Evolutionary conservation across 2,329 filamentous ascomycete species (phyloP).

Genomic region (Fusarium bactridioides): DNA sequence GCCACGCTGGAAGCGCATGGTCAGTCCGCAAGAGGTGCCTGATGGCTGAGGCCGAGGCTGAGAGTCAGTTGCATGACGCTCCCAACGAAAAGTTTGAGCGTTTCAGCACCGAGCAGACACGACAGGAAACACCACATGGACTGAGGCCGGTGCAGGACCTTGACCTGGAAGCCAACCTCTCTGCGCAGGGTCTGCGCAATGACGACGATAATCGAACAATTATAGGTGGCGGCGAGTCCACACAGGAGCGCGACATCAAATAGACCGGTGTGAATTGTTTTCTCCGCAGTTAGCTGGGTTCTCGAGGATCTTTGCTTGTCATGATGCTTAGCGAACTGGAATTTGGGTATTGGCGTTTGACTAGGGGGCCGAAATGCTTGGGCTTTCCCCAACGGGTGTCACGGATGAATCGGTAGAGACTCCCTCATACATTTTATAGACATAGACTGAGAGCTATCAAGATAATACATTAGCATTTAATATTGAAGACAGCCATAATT

Average conservation of each 20-base stretch:
- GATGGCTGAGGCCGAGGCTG: constrained; percentile 1
- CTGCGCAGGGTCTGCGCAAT: not conserved
- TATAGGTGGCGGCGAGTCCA: not conserved
- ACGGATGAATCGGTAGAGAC: not conserved
- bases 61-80: not conserved
- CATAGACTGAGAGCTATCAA: not conserved
- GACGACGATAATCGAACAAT: not conserved
- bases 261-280: no score
- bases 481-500: not conserved
- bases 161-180: not conserved
- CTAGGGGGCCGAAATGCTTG: not conserved
- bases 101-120: not conserved
- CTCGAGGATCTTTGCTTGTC: not conserved
- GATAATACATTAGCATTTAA: not conserved
- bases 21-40: constrained; percentile 23
- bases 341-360: not conserved
- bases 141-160: not conserved
- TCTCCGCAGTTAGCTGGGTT: no score
- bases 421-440: not conserved
- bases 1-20: constrained; percentile 13
- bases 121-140: not conserved
- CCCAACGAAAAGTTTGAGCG: not conserved
- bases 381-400: not conserved
- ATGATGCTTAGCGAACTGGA: not conserved
- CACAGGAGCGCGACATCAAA: not conserved